Conservation (phyloP, 2,329 filamentous ascomycete species). For the Neoarthrinium moseri region DNA sequence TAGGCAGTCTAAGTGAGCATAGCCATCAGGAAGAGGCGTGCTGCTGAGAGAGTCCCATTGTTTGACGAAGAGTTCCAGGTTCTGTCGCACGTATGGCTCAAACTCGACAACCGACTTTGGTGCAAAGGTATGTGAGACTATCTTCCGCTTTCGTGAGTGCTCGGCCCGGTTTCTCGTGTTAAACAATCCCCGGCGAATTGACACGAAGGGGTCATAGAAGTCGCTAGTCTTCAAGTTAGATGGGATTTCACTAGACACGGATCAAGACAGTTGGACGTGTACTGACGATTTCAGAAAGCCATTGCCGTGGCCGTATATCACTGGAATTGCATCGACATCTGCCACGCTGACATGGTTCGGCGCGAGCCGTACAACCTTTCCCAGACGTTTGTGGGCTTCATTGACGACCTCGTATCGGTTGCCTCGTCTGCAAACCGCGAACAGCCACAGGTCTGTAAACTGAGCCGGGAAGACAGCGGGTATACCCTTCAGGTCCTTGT, state of each 20-base stretch:
- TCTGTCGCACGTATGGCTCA: conserved; percentile 83
- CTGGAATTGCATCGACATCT: conserved; percentile 72
- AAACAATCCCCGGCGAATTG: conserved; percentile 81
- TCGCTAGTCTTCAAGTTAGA: too few species aligned
- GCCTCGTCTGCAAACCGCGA: conserved; percentile 65
- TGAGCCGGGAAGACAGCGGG: conserved; percentile 61
- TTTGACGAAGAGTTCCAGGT: conserved; percentile 69
- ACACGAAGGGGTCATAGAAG: conserved; percentile 91
- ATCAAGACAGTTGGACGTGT: too few species aligned
- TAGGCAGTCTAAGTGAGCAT: conserved; percentile 68
- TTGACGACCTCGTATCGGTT: conserved; percentile 65
- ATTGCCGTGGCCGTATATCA: conserved; percentile 78
- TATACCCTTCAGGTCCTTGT: conserved; percentile 47
- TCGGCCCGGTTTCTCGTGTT: conserved; percentile 81
- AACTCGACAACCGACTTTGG: conserved; percentile 80
- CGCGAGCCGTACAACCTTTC: conserved; percentile 78
- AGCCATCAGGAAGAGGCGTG: conserved; percentile 43
- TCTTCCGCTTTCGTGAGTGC: conserved; percentile 86
- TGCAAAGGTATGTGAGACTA: conserved; percentile 83
- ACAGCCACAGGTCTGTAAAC: conserved; percentile 79
- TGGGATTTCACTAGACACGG: too few species aligned
- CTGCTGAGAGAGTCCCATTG: conserved; percentile 67
- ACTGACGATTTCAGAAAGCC: conserved; percentile 73
- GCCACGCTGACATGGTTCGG: conserved; percentile 82
- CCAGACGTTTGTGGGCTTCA: conserved; percentile 69